These are phyloP conservation scores for Scytalidium sp. DNA, from an alignment of 2,329 filamentous ascomycete genomes.

Conservation along the genomic window DNA sequence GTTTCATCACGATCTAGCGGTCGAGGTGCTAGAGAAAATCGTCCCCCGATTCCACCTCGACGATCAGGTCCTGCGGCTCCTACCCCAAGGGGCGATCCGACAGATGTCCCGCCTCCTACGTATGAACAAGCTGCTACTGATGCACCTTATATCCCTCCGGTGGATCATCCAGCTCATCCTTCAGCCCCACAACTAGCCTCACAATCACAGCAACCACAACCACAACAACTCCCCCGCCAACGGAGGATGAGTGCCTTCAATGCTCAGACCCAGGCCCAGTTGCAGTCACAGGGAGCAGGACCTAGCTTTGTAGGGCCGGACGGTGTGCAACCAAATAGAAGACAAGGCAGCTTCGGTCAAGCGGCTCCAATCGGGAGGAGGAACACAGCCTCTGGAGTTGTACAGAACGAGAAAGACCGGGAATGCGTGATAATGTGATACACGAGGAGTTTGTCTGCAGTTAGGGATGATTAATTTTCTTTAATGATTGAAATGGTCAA, in stretches of 20 bases:
- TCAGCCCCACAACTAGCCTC: conserved; percentile 16
- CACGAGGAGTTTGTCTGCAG: neutral
- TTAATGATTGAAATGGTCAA: neutral
- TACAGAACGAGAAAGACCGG: conserved; percentile 14
- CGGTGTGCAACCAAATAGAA: conserved; percentile 9
- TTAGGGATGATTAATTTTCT: neutral
- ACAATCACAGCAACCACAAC: neutral
- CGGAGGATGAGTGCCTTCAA: conserved; percentile 19
- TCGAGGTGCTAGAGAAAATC: conserved; percentile 27
- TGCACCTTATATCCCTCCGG: conserved; percentile 51
- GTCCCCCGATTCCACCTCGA: conserved; percentile 41
- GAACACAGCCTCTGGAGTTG: conserved; percentile 20
- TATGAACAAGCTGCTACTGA: conserved; percentile 63
- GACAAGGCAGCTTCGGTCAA: neutral
- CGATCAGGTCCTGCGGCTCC: conserved; percentile 21
- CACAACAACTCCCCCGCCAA: conserved; percentile 1
- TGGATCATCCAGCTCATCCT: conserved; percentile 38
- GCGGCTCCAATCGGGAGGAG: conserved; percentile 21
- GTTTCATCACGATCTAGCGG: conserved; percentile 22
- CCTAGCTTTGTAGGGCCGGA: conserved; percentile 5
- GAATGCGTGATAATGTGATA: conserved; percentile 24
- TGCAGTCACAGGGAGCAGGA: neutral
- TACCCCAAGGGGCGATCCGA: conserved; percentile 25
- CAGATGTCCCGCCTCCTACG: conserved; percentile 56
- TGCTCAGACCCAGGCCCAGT: conserved; percentile 4